Percentiles rank a stretch among this genome's conserved stretches.
Evolutionary conservation across 2,329 filamentous ascomycete species (phyloP).

Genomic region (Trichoderma sp.): DNA sequence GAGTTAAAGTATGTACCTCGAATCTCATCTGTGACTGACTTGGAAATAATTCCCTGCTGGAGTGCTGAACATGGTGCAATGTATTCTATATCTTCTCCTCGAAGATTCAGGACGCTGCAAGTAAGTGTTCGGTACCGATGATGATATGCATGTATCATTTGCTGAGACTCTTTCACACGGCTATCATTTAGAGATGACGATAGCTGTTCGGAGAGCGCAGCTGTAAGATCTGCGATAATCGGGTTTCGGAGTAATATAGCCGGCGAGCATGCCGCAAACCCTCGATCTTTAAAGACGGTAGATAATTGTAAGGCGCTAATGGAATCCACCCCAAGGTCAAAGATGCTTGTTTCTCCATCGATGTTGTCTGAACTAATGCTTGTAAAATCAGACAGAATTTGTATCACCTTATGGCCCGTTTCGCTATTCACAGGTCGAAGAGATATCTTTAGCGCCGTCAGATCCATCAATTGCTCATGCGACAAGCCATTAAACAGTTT

Average conservation of each 20-base stretch:
- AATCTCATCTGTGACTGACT: constrained; percentile 54
- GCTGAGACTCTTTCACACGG: constrained; percentile 48
- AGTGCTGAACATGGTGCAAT: constrained; percentile 80
- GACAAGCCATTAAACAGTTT: constrained; percentile 61
- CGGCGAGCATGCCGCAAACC: constrained; percentile 59
- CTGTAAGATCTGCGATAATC: constrained; percentile 46
- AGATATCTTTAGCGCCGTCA: constrained; percentile 38
- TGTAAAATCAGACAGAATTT: constrained; percentile 53
- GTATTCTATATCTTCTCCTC: constrained; percentile 59
- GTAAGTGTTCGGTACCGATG: constrained; percentile 57
- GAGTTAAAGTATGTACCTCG: constrained; percentile 70
- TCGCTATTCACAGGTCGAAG: constrained; percentile 26
- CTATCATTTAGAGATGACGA: constrained; percentile 14
- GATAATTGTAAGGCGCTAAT: constrained; percentile 75
- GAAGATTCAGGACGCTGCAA: constrained; percentile 50
- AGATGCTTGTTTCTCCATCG: constrained; percentile 62
- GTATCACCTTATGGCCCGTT: constrained; percentile 47
- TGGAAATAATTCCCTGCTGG: constrained; percentile 81
- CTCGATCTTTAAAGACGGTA: constrained; percentile 58
- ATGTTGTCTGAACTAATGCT: constrained; percentile 44
- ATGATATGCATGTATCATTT: constrained; percentile 60
- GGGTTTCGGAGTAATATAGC: constrained; percentile 65
- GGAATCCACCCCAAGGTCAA: constrained; percentile 84
- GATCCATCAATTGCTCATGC: constrained; percentile 57
- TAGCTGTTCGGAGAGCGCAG: constrained; percentile 30